Conservation (phyloP, 179 eudicot genomes). For the Actinidia arguta region DNA sequence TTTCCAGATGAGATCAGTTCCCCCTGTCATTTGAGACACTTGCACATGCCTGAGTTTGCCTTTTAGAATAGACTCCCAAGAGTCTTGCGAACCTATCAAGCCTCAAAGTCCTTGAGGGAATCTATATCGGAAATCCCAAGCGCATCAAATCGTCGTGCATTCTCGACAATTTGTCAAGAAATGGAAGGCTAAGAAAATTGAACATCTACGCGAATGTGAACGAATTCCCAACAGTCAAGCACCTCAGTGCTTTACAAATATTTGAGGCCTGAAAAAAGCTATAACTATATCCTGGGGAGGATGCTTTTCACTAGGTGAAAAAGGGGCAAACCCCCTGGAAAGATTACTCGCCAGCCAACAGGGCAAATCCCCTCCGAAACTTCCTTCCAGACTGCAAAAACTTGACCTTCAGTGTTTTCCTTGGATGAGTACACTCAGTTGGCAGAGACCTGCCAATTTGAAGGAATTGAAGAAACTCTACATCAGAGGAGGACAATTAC, state of each 20-base stretch:
- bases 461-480: constrained; percentile 32
- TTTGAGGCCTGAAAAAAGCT: neutral
- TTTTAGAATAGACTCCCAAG: neutral
- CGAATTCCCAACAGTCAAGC: neutral
- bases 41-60: neutral
- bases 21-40: neutral
- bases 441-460: constrained; percentile 31
- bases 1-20: neutral
- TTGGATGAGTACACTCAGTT: neutral
- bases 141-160: neutral
- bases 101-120: neutral
- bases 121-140: neutral
- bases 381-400: neutral
- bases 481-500: constrained; percentile 43
- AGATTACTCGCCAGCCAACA: neutral
- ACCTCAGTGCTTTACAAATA: neutral
- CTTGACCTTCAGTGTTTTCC: constrained; percentile 28
- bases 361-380: neutral
- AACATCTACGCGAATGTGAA: constrained; percentile 1
- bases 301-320: neutral
- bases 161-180: neutral
- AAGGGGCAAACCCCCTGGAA: neutral
- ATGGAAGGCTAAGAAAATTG: neutral
- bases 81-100: neutral
- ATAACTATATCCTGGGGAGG: neutral